These are phyloP conservation scores for Auxenochlorella pyrenoidosa DNA, from an alignment of 139 green algal genomes.

Conservation along the genomic window DNA sequence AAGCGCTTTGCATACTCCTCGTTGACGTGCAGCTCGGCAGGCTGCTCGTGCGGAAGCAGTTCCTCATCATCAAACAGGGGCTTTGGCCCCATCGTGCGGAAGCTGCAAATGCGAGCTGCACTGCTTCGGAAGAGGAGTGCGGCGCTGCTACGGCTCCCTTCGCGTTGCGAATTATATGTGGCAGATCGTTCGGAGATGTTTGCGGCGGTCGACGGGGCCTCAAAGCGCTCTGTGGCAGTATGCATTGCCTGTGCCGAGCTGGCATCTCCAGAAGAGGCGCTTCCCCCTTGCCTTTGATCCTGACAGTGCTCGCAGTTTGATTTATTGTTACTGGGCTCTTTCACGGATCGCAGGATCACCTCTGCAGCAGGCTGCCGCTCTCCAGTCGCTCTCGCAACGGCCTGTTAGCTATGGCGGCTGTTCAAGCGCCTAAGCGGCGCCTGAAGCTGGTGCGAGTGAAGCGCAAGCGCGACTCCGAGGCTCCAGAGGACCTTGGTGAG, in stretches of 20 bases:
- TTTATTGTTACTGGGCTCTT: no score
- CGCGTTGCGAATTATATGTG: background rate
- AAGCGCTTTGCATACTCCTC: slow-evolving; percentile 76
- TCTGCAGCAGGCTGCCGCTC: no score
- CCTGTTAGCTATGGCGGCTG: background rate
- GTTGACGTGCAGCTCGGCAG: slow-evolving; percentile 67
- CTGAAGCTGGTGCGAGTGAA: slow-evolving; percentile 38
- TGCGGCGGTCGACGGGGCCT: no score
- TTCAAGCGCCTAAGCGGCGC: background rate
- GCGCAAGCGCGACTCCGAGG: slow-evolving; percentile 34
- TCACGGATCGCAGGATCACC: no score
- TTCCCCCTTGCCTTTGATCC: no score
- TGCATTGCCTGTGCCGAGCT: no score
- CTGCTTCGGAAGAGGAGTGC: background rate
- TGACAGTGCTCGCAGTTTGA: no score
- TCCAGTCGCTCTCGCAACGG: no score
- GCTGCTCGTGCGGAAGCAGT: slow-evolving; percentile 7
- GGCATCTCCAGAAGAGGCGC: no score
- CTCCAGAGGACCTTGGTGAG: slow-evolving; percentile 42
- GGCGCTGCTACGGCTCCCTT: background rate
- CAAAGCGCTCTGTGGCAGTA: no score
- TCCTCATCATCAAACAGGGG: slow-evolving; percentile 72
- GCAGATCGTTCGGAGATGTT: no score
- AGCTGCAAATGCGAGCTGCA: background rate
- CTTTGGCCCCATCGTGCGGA: slow-evolving; percentile 23